A percentile compares a stretch with the other conserved stretches of the same genome.
Conservation (phyloP, 78 protist genomes). For the Dictyostelium brefeldianum region DNA sequence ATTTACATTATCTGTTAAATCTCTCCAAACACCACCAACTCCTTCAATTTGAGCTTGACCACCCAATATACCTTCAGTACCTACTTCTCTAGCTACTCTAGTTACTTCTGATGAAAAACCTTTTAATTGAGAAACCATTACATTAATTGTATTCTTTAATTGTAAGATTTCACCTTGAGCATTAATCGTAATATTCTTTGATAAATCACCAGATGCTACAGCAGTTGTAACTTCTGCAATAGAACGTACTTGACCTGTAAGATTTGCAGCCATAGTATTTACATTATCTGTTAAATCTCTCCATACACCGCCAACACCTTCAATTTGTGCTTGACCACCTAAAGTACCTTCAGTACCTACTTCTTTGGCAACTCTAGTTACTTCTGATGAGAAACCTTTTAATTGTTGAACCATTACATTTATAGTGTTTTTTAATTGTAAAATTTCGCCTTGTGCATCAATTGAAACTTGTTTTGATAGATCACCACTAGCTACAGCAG, state of each 20-base stretch:
- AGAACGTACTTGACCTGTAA: conserved; percentile 51
- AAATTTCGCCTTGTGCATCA: conserved; percentile 57
- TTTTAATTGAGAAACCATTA: conserved; percentile 65
- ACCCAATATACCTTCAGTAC: conserved; percentile 73
- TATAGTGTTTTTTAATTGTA: conserved; percentile 32
- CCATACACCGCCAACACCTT: conserved; percentile 65
- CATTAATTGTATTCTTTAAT: conserved; percentile 64
- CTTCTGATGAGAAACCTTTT: conserved; percentile 48
- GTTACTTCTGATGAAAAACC: conserved; percentile 44
- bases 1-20: conserved; percentile 71
- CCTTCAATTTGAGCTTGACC: conserved; percentile 68
- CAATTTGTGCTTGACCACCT: conserved; percentile 62
- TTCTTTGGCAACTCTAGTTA: conserved; percentile 74
- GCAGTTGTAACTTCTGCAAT: conserved; percentile 74
- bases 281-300: conserved; percentile 72
- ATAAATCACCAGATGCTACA: conserved; percentile 51
- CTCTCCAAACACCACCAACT: conserved; percentile 80
- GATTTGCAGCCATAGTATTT: conserved; percentile 60
- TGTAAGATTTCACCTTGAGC: conserved; percentile 68
- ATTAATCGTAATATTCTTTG: conserved; percentile 51
- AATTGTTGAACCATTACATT: conserved; percentile 64
- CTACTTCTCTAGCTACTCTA: conserved; percentile 66
- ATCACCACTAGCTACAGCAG: conserved; percentile 54
- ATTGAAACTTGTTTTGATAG: conserved; percentile 21
- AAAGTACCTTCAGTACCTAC: conserved; percentile 68